Evolutionary conservation across 163 green algal species (phyloP).

Genomic region (Scenedesmus sp.): DNA sequence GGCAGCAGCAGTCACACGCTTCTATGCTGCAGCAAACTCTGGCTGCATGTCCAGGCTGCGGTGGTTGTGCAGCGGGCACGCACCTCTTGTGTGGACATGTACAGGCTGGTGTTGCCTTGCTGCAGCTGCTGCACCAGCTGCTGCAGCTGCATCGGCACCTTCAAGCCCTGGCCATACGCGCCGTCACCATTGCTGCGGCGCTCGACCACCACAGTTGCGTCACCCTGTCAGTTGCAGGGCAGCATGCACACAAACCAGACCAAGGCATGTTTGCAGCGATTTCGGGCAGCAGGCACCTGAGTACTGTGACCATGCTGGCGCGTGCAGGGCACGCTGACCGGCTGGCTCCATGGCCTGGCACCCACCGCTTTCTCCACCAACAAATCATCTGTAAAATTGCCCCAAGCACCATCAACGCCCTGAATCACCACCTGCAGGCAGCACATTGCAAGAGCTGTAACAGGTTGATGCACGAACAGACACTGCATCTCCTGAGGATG

Average conservation of each 20-base stretch:
- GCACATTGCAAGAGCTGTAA: background rate
- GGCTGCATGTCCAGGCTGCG: background rate
- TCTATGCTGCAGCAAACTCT: background rate
- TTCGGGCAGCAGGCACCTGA: background rate
- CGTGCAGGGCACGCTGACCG: background rate
- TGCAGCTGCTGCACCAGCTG: conserved; percentile 70
- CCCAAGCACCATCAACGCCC: conserved; percentile 5
- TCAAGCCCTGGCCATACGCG: conserved; percentile 77
- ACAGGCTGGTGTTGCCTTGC: conserved; percentile 73
- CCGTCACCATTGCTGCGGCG: conserved; percentile 50
- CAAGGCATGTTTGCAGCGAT: background rate
- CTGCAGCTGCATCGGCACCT: conserved; percentile 71
- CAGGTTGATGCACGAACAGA: background rate
- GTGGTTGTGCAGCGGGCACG: background rate
- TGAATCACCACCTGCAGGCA: conserved; percentile 34
- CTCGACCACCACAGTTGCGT: conserved; percentile 73
- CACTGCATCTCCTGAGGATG: background rate
- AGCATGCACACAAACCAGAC: background rate
- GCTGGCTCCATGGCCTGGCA: background rate
- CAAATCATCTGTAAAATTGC: conserved; percentile 9
- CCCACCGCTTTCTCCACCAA: conserved; percentile 25
- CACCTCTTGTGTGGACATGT: conserved; percentile 87
- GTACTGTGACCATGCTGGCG: too few relatives aligned
- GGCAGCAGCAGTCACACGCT: background rate
- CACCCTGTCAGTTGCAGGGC: conserved; percentile 61